Evolutionary conservation across 2,329 filamentous ascomycete species (phyloP).

Genomic region (Fusarium pseudocircinatum): DNA sequence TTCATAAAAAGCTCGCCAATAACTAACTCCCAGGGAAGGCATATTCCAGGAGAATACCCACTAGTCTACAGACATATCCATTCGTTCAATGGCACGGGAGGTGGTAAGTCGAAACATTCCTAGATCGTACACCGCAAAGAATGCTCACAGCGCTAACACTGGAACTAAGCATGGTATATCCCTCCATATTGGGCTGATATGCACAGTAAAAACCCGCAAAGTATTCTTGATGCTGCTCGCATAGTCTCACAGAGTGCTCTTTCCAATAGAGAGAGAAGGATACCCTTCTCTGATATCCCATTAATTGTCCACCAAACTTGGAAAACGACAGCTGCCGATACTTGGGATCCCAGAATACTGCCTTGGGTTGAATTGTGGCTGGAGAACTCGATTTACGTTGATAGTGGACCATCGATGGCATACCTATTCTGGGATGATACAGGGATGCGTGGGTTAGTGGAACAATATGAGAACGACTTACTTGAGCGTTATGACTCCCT

Average conservation of each 20-base stretch:
- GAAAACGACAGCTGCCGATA: background rate
- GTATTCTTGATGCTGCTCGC: background rate
- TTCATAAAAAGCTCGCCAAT: background rate
- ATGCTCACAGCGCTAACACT: background rate
- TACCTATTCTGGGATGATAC: constrained; percentile 3
- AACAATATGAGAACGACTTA: background rate
- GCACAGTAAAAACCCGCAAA: background rate
- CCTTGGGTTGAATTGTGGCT: constrained; percentile 1
- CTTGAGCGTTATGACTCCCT: background rate
- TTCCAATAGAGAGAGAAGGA: background rate
- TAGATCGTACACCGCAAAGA: accelerated
- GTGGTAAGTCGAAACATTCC: background rate
- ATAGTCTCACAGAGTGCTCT: background rate
- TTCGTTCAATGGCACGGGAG: background rate
- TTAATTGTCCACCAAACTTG: background rate
- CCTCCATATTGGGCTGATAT: background rate
- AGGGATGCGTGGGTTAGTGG: background rate
- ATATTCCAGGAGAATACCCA: background rate
- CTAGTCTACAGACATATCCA: background rate
- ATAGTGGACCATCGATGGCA: background rate
- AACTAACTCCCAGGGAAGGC: accelerated
- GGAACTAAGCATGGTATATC: background rate
- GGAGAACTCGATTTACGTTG: background rate
- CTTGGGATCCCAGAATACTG: background rate
- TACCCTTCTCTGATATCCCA: background rate